Percentiles rank a stretch among this genome's conserved stretches.
Conservation (phyloP, 1,284 basidiomycete genomes). For the Singerocomus inundabilis region DNA sequence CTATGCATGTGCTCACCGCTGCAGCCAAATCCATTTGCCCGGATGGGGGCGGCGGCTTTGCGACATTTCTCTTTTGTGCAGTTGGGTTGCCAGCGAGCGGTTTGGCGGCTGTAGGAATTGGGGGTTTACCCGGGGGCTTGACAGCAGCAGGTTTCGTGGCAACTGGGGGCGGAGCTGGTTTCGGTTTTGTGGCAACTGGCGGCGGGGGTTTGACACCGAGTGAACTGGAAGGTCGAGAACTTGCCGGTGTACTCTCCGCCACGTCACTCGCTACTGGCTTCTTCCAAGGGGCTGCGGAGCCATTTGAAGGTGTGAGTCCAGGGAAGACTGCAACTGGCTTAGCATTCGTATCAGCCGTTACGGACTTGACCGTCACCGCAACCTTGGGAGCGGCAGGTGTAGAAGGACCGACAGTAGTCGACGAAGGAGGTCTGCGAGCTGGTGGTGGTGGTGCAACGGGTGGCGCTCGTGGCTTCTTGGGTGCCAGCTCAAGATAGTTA, state of each 20-base stretch:
- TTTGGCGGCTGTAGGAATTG: slow-evolving; percentile 54
- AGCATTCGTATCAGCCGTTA: slow-evolving; percentile 54
- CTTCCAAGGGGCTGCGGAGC: slow-evolving; percentile 73
- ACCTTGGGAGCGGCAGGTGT: slow-evolving; percentile 37
- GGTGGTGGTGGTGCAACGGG: slow-evolving; percentile 73
- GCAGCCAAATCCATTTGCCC: slow-evolving; percentile 85
- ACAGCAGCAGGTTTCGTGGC: slow-evolving; percentile 51
- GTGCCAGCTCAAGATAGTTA: slow-evolving; percentile 86
- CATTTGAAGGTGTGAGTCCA: slow-evolving; percentile 63
- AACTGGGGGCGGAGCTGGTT: slow-evolving; percentile 52
- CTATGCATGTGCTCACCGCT: slow-evolving; percentile 49
- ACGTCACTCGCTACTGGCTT: slow-evolving; percentile 43
- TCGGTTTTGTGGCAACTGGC: slow-evolving; percentile 51
- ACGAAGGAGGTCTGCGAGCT: slow-evolving; percentile 48
- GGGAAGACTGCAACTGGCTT: slow-evolving; percentile 76
- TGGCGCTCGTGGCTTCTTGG: slow-evolving; percentile 56
- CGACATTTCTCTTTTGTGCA: slow-evolving; percentile 46
- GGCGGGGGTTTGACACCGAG: slow-evolving; percentile 48
- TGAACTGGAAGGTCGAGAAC: slow-evolving; percentile 55
- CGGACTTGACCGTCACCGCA: slow-evolving; percentile 42
- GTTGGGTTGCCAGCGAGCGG: slow-evolving; percentile 46
- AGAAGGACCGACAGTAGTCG: slow-evolving; percentile 36
- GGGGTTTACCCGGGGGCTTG: slow-evolving; percentile 53
- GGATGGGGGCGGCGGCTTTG: slow-evolving; percentile 38
- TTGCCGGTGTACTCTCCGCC: slow-evolving; percentile 44